Base-by-base conservation (phyloP, 306 rosid genomes). In the Rosa lucieae region DNA sequence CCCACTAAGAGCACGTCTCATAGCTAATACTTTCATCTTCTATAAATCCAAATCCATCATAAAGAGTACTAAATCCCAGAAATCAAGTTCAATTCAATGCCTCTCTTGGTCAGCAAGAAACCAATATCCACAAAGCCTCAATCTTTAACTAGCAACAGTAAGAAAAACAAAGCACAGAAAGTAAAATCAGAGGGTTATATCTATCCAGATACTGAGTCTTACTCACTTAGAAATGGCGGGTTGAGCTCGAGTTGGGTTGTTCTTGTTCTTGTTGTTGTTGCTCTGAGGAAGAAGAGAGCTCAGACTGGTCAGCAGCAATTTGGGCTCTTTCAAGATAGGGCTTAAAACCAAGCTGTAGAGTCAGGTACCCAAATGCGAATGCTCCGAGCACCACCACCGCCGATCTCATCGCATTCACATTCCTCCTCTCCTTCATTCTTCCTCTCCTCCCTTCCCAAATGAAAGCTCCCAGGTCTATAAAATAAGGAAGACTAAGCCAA, bases 381-480 rank as follows among this genome's bases (percentile, higher is more conserved):
- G 97, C 88, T 82, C 98, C 97, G 40, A 94, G n/a, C 75, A 94
- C 97, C 80, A 94, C 97, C 61, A 94, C 78, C 29, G 86, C 90
- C 39, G 97, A 94, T 84, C 97, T 86, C 71, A 88, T 76, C 68
- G 95, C 93, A 58, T 92, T 94, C 92, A 79, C 72, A 85, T 73
- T 89, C 74, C 88, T 74, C 69, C 63, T 73, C 52, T 52, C 87
- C 35, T 68, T 79, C 95, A 86, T 75, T 65, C 15, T 29, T 55
- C 37, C 23, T 51, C 66, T 44, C 68, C 65, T 58, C 32, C 75
- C 13, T 51, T 21, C 75, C 21, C 69, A 20, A 37, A 62, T 56
- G 32, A 56, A 56, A 56, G 32, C 0, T 4, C 32, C 3, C n/a
- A 5, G 1, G 17, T 48, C 4, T 56, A 20, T 8, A 20, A 6